Evolutionary conservation across 129 eudicot species (phyloP).

Genomic region (Ambrosia artemisiifolia): DNA sequence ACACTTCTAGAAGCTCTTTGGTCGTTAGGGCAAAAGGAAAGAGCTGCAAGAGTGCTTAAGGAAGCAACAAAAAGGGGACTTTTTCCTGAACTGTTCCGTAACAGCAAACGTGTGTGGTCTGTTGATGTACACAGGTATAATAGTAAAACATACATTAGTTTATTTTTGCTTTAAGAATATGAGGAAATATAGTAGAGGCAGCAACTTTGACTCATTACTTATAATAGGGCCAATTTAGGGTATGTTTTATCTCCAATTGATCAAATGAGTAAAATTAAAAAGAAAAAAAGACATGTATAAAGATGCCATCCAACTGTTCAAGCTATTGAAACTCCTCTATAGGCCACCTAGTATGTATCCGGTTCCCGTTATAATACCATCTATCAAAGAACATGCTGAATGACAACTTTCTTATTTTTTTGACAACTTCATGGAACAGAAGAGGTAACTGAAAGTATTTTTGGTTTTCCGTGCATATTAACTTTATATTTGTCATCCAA

Average conservation of each 20-base stretch:
- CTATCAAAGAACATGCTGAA: neutral
- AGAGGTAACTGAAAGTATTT: no score
- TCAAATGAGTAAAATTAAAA: neutral
- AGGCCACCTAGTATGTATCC: neutral
- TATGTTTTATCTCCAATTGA: neutral
- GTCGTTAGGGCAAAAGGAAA: slow-evolving; percentile 89
- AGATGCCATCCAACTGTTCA: neutral
- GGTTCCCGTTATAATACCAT: neutral
- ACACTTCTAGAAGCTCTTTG: slow-evolving; percentile 86
- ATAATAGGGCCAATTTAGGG: neutral
- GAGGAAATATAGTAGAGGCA: neutral
- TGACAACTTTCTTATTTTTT: neutral
- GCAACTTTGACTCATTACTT: neutral
- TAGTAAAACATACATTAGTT: neutral
- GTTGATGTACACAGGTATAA: slow-evolving; percentile 89
- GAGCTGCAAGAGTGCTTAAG: slow-evolving; percentile 85
- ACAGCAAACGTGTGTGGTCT: slow-evolving; percentile 79
- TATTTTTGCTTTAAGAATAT: neutral
- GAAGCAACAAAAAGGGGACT: slow-evolving; percentile 94
- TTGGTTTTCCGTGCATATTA: neutral
- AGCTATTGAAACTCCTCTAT: neutral
- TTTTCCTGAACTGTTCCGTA: slow-evolving; percentile 79
- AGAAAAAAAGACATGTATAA: no score
- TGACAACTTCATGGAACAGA: no score
- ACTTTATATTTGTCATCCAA: neutral